A percentile compares a stretch with the other conserved stretches of the same genome.
Evolutionary conservation across 805 yeast genomes (phyloP).

Genomic region (Metschnikowia chrysomelidarum): DNA sequence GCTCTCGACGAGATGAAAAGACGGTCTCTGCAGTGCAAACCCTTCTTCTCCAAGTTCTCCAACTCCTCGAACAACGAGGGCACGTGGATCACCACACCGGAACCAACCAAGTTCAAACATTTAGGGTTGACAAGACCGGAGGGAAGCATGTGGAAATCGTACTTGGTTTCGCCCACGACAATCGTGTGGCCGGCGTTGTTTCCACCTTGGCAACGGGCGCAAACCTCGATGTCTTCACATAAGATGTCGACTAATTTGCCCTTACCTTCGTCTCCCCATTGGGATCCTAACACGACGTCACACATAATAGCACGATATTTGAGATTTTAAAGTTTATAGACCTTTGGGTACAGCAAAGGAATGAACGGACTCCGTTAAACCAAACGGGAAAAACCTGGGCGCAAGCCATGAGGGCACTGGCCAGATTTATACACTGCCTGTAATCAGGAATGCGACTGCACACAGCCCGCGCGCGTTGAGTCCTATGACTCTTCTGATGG

Average conservation of each 20-base stretch:
- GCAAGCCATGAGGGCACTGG: constrained; percentile 4
- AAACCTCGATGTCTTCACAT: constrained; percentile 93
- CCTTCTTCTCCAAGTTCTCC: constrained; percentile 76
- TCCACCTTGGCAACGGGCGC: constrained; percentile 99
- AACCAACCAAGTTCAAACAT: constrained; percentile 86
- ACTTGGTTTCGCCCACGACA: constrained; percentile 82
- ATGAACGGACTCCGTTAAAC: constrained; percentile 31
- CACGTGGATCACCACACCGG: constrained; percentile 94
- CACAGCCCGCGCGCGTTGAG: no score
- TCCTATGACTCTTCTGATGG: constrained; percentile 7
- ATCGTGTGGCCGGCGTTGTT: constrained; percentile 99
- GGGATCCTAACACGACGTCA: constrained; percentile 95
- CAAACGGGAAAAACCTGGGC: constrained; percentile 18
- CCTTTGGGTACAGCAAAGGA: constrained; percentile 20
- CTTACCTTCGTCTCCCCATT: constrained; percentile 99
- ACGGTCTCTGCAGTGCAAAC: constrained; percentile 71
- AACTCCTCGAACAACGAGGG: constrained; percentile 92
- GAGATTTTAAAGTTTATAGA: constrained; percentile 7
- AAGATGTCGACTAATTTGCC: constrained; percentile 95
- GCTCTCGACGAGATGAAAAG: constrained; percentile 90
- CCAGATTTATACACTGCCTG: constrained; percentile 5
- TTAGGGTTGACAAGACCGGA: constrained; percentile 95
- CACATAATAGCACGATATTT: constrained; percentile 45
- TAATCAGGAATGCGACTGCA: no score
- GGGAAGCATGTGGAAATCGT: constrained; percentile 98